Percentiles rank a stretch among this genome's conserved stretches.
phyloP scores from a whole-genome alignment of 2,329 filamentous ascomycete species.

The Claviceps arundinis region DNA sequence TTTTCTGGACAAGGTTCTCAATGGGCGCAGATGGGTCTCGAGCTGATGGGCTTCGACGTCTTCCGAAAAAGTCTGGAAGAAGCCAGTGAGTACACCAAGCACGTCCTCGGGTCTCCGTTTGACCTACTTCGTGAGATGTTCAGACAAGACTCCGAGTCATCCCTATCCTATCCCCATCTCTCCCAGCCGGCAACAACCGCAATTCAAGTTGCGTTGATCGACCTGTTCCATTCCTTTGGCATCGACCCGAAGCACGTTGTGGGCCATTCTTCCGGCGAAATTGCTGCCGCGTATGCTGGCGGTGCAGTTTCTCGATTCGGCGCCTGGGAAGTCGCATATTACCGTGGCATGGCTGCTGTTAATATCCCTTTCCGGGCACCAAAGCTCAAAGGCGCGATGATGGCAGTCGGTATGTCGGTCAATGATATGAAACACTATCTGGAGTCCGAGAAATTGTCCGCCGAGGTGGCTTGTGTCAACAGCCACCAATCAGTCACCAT shows the following conservation, averaged over 20 bases:
- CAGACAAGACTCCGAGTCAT: constrained; percentile 12
- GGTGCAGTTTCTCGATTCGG: constrained; percentile 21
- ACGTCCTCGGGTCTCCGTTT: constrained; percentile 18
- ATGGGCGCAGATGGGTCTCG: constrained; percentile 28
- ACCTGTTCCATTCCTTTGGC: constrained; percentile 22
- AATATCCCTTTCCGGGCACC: constrained; percentile 15
- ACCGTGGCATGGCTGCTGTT: constrained; percentile 24
- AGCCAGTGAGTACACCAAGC: constrained; percentile 19
- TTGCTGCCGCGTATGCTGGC: constrained; percentile 30
- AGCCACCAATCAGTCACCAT: constrained; percentile 30
- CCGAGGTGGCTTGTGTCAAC: constrained; percentile 31
- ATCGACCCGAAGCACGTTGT: constrained; percentile 22
- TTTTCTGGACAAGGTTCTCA: constrained; percentile 32
- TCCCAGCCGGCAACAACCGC: constrained; percentile 29
- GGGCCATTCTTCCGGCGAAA: constrained; percentile 34
- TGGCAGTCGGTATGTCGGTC: constrained; percentile 24
- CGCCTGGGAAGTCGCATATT: constrained; percentile 29
- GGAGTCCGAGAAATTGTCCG: constrained; percentile 6
- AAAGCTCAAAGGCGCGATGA: constrained; percentile 25
- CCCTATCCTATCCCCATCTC: constrained; percentile 22
- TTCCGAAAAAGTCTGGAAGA: constrained; percentile 27
- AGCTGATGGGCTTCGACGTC: constrained; percentile 25
- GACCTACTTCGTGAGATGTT: constrained; percentile 23
- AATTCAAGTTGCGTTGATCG: constrained; percentile 28
- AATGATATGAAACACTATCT: constrained; percentile 18